Evolutionary conservation across 2,329 filamentous ascomycete species (phyloP), one percentile per base, ranked within the genome.

Genomic region (Aspergillus thermomutatus): DNA sequence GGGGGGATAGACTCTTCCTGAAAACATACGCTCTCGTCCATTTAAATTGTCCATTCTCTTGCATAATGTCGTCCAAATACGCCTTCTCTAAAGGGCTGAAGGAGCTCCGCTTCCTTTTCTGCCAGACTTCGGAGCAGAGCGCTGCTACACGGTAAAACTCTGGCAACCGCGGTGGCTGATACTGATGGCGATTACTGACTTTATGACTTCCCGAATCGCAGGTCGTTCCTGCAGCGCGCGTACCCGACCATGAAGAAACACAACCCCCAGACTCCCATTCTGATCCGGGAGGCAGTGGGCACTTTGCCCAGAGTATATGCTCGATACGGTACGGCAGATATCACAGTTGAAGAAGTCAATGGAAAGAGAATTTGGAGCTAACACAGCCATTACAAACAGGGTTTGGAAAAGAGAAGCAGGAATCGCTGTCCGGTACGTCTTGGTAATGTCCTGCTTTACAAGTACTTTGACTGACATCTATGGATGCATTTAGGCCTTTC

Each of bases 221-320:
- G 94, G 76, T 87, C 89, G 28, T 99, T 99, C 79, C 83, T 99
- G 65, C 88, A 88, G 64, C 87, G 91, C 74, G 87, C 92, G 65
- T 99, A 99, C 78, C 94, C 94, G 49, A 94, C 90, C 59, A 97
- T 99, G 93, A 99, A 99, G 87, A 95, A 96, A 83, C 90, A 93
- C 83, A 99, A 99, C 81, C 94, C 94, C 56, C 82, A 90, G 77
- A 92, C 85, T 50, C 94, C 94, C 54, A 97, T 99, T 77, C 82
- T 99, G 82, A 87, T 99, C 71, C 90, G 94, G 72, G 94, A 97
- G 82, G 94, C 93, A 53, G 80, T 85, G 66, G 91, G 90, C 70
- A 91, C 90, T 54, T 80, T 89, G 73, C 93, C 94, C 63, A 89
- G 86, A 76, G 86, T 99, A 62, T 97, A 89, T 77, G 92, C 93